Conservation (phyloP, 768 basidiomycete genomes). For the Scleroderma bovista region DNA sequence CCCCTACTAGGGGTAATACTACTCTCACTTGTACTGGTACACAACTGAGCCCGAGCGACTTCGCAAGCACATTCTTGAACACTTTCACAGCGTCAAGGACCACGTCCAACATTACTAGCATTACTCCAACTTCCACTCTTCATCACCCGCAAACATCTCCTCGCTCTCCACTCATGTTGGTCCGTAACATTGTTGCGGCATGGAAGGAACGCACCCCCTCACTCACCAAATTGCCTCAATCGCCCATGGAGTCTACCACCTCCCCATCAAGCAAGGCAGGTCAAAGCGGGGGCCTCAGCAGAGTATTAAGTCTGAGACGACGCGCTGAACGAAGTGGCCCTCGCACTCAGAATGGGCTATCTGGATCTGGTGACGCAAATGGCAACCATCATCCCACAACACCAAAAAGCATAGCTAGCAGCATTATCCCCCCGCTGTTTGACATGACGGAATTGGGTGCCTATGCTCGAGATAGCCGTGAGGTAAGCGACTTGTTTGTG, state of each 20-base stretch:
- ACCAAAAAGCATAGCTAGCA: conserved; percentile 26
- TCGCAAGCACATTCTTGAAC: too few species aligned
- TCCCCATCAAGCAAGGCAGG: conserved; percentile 27
- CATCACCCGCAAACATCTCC: conserved; percentile 63
- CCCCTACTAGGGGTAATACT: too few species aligned
- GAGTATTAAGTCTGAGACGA: conserved; percentile 31
- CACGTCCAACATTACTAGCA: conserved; percentile 20
- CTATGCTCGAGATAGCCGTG: too few species aligned
- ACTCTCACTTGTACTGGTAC: too few species aligned
- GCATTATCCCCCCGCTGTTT: conserved; percentile 40
- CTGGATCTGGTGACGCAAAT: too few species aligned
- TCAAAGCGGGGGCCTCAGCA: conserved; percentile 20
- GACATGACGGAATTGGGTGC: too few species aligned
- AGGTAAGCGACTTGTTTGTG: too few species aligned
- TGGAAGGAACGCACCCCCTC: too few species aligned
- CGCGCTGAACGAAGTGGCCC: conserved; percentile 25
- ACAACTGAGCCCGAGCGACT: too few species aligned
- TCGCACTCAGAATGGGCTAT: conserved; percentile 6
- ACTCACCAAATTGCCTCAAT: conserved; percentile 28
- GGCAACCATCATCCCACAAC: conserved; percentile 16
- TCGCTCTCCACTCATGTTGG: conserved; percentile 64
- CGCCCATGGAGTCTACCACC: conserved; percentile 34
- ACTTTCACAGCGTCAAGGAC: too few species aligned
- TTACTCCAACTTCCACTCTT: conserved; percentile 45
- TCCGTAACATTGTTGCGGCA: conserved; percentile 73